Evolutionary conservation across 2,329 filamentous ascomycete species (phyloP).

Genomic region (Diaporthe capsici): DNA sequence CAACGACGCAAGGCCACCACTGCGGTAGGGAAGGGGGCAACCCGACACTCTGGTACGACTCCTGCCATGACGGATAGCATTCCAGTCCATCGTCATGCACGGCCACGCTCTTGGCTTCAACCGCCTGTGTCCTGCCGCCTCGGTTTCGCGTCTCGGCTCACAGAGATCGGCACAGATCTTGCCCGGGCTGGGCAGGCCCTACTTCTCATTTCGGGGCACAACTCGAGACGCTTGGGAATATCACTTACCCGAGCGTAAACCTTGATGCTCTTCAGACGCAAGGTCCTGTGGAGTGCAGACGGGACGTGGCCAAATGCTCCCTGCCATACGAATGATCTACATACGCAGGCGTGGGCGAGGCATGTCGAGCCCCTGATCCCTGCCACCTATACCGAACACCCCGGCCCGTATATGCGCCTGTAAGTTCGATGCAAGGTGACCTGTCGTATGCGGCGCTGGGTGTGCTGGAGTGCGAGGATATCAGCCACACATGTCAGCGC

Average conservation of each 20-base stretch:
- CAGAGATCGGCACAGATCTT: constrained; percentile 17
- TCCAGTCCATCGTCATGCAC: constrained; percentile 16
- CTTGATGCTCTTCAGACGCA: neutral
- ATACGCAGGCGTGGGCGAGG: neutral
- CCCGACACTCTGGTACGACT: constrained; percentile 37
- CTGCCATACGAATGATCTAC: neutral
- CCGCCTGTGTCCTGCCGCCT: constrained; percentile 1
- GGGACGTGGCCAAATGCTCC: neutral
- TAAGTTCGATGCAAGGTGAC: constrained; percentile 19
- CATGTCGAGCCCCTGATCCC: neutral
- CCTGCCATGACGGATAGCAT: neutral
- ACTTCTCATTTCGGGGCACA: neutral
- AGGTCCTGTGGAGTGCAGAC: neutral
- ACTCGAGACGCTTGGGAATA: constrained; percentile 7
- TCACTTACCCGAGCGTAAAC: constrained; percentile 7
- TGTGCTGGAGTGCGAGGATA: neutral
- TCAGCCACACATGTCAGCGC: constrained; percentile 30
- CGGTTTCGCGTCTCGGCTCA: constrained; percentile 2
- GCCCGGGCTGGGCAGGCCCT: neutral
- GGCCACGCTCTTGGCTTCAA: constrained; percentile 12
- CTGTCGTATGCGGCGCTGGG: constrained; percentile 17
- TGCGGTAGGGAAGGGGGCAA: neutral
- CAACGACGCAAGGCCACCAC: neutral
- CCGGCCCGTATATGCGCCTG: constrained; percentile 29
- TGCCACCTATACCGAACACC: neutral